phyloP scores from a whole-genome alignment of 345 rosid genomes.

The Citrus reticulata region DNA sequence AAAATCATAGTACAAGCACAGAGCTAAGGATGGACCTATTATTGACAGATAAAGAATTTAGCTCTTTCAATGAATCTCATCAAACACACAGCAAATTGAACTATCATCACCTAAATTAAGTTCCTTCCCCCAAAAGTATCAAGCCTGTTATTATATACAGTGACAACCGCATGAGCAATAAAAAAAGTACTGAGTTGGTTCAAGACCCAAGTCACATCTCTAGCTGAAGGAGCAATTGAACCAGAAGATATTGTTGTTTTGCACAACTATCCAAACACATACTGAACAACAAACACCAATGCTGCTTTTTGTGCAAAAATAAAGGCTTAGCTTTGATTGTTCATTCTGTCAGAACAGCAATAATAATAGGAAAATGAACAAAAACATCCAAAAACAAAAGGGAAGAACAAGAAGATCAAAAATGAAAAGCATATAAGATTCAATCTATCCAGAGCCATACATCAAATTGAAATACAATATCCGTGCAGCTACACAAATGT shows the following conservation, averaged over 20 bases:
- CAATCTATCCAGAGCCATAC: not conserved
- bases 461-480: not conserved
- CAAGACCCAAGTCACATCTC: not conserved
- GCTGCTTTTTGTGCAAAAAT: not conserved
- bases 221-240: not conserved
- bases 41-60: not conserved
- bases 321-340: not conserved
- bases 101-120: not conserved
- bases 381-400: not conserved
- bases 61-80: not conserved
- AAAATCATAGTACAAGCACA: not conserved
- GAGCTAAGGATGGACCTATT: not conserved
- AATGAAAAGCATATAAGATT: not conserved
- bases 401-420: not conserved
- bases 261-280: not conserved
- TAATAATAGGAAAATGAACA: not conserved
- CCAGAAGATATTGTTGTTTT: not conserved
- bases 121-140: not conserved
- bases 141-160: not conserved
- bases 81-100: not conserved
- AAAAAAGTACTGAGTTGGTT: not conserved
- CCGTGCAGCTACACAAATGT: not conserved
- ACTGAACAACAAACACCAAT: not conserved
- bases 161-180: not conserved
- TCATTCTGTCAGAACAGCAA: not conserved